Conservation (phyloP, 768 basidiomycete genomes). For the Tylopilus intermedius region DNA sequence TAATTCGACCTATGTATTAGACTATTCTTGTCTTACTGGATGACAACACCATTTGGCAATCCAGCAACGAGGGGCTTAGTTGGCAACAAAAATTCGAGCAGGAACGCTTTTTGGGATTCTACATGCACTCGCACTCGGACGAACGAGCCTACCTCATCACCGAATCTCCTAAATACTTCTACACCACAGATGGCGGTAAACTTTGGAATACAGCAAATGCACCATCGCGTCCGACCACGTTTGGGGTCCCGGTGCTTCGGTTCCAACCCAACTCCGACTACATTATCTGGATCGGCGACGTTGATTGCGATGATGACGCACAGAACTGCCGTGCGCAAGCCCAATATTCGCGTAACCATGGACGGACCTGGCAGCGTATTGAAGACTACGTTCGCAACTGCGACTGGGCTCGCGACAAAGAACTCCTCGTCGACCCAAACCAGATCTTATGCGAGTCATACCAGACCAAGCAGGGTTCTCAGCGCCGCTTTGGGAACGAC, state of each 20-base stretch:
- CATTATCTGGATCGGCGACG: slow-evolving; percentile 85
- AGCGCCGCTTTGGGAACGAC: slow-evolving; percentile 47
- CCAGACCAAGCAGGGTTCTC: slow-evolving; percentile 73
- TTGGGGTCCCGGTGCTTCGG: slow-evolving; percentile 69
- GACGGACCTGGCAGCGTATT: slow-evolving; percentile 66
- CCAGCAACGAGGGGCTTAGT: slow-evolving; percentile 88
- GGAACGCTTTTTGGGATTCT: slow-evolving; percentile 73
- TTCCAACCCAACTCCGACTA: slow-evolving; percentile 86
- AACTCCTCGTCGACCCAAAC: slow-evolving; percentile 73
- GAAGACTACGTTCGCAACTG: slow-evolving; percentile 89
- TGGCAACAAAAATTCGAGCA: slow-evolving; percentile 67
- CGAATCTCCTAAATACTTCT: slow-evolving; percentile 52
- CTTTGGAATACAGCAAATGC: slow-evolving; percentile 57
- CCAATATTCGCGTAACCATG: slow-evolving; percentile 71
- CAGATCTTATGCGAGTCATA: slow-evolving; percentile 94
- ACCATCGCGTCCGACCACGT: slow-evolving; percentile 73
- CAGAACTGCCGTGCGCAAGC: slow-evolving; percentile 70
- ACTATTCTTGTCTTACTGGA: slow-evolving; percentile 78
- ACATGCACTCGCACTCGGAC: slow-evolving; percentile 72
- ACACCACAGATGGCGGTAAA: slow-evolving; percentile 79
- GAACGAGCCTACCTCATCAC: slow-evolving; percentile 94
- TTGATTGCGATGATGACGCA: slow-evolving; percentile 49
- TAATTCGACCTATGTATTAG: slow-evolving; percentile 10
- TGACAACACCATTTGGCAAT: slow-evolving; percentile 87
- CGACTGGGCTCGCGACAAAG: slow-evolving; percentile 81